Base-by-base conservation (phyloP, 129 eudicot species). In the Escallonia rubra region DNA sequence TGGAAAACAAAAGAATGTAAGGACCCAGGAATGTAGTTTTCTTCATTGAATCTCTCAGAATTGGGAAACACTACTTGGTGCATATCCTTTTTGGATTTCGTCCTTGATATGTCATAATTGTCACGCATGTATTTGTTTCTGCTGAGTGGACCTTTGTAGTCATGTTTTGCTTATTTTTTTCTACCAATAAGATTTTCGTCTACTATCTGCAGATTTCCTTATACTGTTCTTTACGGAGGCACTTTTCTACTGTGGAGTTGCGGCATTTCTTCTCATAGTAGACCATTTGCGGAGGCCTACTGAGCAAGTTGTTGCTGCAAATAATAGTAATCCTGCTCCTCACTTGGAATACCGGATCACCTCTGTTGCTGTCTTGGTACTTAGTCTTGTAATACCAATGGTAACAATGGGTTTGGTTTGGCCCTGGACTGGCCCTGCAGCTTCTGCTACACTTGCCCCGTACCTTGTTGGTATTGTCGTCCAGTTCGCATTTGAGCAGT, bases 401-500 rank as follows among this genome's bases (percentile, higher is more conserved):
- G 91, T 89, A 61, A 93, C 98, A 42, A 93, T 93, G 98, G 98
- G 98, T 40, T 80, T 86, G 63, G 98, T 93, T 53, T 93, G 98
- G 98, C 98, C 98, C 6, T 93, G 98, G 98, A 93, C 98, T 10
- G 98, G 98, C 51, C 98, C 98, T 52, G 98, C 98, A 56, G 98
- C 98, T 76, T 93, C 98, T 14, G 98, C 98, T 72, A 87, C 98
- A 52, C 89, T 93, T 43, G 98, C 98, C 44, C 98, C 98, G 0
- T 93, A 93, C 74, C 96, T 93, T 78, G 98, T 93, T 70, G 98
- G 98, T 63, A 89, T 93, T 15, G 82, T 93, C 52, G 98, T 93
- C 40, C 98, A 93, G 79, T 89, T 86, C 68, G 90, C 96, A 16
- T 93, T 93, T 55, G 98, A 93, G 86, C 98, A 86, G 82, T 93